Base-by-base conservation (phyloP, 164 flowering plant species). In the Annona cherimola region DNA sequence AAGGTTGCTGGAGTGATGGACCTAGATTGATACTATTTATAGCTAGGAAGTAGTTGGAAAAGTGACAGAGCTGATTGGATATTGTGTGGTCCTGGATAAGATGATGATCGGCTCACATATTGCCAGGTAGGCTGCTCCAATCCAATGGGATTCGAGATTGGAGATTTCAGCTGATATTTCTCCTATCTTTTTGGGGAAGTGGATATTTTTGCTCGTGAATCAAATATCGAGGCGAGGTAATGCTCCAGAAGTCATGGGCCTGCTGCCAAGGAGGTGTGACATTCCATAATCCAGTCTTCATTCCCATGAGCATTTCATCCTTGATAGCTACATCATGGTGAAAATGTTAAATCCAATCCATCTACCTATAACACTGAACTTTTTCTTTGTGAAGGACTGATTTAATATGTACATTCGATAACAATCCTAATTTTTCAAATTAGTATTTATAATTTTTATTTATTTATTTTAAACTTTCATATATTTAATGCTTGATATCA, bases 121-220 rank as follows among this genome's bases (percentile, higher is more conserved):
- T 76, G 82, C 86, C 88, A 84, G 80, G 35, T 80, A 80, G 74
- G 68, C 61, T 57, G 6, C 20, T 9, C 55, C 19, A 74, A 75
- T 45, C 97, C 94, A 91, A 91, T 89, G 71, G 77, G 82, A 40
- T 11, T 67, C 70, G 73, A 80, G 71, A 83, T 9, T 77, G 76
- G 54, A 75, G 97, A 91, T 91, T 91, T 87, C 88, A 41, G 50
- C 14, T 3, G 67, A 64, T 64, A 64, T 64, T 42, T 42, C 57
- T 43, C 70, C 46, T 18, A 7, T 70, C 4, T 18, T 45, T 20
- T 14, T 26, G 69, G 6, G 20, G 3, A 2, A 16, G 45, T 4
- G 41, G 75, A 73, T 67, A 67, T 73, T 54, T 18, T 5, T 64
- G 70, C 65, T 73, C 75, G 42, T n/a, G 18, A 12, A 42, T 63